Evolutionary conservation across 352 stramenopile genomes (phyloP).

Genomic region (Pythium insidiosum): DNA sequence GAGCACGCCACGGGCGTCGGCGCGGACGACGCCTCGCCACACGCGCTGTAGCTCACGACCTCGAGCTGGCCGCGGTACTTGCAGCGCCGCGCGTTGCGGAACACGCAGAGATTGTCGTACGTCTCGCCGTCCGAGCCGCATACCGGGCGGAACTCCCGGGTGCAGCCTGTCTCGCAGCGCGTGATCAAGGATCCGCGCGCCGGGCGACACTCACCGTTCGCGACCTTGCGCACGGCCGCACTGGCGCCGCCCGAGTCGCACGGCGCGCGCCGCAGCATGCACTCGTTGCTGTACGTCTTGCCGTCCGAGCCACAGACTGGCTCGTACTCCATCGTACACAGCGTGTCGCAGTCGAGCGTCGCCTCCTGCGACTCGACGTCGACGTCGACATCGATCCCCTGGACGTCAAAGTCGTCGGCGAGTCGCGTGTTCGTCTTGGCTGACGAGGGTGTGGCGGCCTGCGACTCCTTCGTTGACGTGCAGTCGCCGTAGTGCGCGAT

Average conservation of each 20-base stretch:
- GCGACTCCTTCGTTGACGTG: no score
- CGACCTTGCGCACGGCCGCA: no score
- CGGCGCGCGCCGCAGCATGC: conserved; percentile 5
- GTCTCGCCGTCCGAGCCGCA: conserved; percentile 23
- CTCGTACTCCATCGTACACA: conserved; percentile 20
- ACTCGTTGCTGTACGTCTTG: conserved; percentile 26
- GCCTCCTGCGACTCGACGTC: no score
- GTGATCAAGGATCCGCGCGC: no score
- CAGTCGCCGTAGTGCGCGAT: no score
- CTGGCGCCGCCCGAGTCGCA: no score
- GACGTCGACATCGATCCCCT: no score
- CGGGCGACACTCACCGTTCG: no score
- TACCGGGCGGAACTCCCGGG: conserved; percentile 17
- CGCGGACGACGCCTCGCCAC: not conserved
- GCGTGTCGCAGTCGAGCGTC: no score
- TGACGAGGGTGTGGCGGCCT: no score
- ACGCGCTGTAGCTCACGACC: conserved; percentile 2
- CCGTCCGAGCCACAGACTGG: conserved; percentile 23
- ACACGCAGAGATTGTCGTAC: conserved; percentile 20
- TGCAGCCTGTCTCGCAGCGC: conserved; percentile 8
- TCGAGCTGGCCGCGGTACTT: conserved; percentile 6
- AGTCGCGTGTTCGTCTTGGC: no score
- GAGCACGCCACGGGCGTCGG: not conserved
- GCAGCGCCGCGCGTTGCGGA: conserved; percentile 15
- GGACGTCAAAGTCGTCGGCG: no score